Evolutionary conservation across 805 yeast species (phyloP).

Genomic region (Saturnispora halmiae): DNA sequence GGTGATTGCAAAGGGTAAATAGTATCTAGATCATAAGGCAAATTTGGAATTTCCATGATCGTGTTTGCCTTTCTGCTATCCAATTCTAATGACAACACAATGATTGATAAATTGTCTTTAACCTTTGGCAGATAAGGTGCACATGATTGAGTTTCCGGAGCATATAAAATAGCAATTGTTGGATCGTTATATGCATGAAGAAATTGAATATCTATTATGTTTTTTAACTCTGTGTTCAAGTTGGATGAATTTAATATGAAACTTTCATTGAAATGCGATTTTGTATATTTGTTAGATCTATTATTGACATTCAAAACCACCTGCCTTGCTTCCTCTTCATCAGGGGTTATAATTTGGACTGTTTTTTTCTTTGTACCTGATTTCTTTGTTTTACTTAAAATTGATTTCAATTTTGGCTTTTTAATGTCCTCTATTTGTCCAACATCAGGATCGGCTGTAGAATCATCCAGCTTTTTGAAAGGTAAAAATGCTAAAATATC

Average conservation of each 20-base stretch:
- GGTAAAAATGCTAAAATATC: slow-evolving; percentile 70
- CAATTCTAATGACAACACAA: slow-evolving; percentile 62
- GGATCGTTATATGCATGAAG: slow-evolving; percentile 72
- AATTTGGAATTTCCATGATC: slow-evolving; percentile 50
- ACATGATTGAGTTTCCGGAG: slow-evolving; percentile 47
- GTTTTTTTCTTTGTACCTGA: slow-evolving; percentile 5
- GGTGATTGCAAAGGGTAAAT: slow-evolving; percentile 58
- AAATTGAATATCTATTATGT: slow-evolving; percentile 64
- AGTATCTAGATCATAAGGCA: slow-evolving; percentile 68
- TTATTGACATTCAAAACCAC: neutral
- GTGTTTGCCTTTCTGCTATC: slow-evolving; percentile 50
- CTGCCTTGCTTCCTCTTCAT: slow-evolving; percentile 8
- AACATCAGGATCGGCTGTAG: slow-evolving; percentile 31
- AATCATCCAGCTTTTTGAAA: slow-evolving; percentile 36
- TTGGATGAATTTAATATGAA: slow-evolving; percentile 48
- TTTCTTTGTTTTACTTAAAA: slow-evolving; percentile 1
- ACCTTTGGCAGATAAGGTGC: slow-evolving; percentile 57
- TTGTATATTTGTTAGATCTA: slow-evolving; percentile 8
- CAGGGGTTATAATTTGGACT: neutral
- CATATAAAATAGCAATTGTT: slow-evolving; percentile 37
- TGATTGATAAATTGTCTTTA: slow-evolving; percentile 54
- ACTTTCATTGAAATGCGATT: slow-evolving; percentile 37
- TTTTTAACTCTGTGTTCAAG: slow-evolving; percentile 47
- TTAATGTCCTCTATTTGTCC: slow-evolving; percentile 16
- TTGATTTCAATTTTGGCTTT: slow-evolving; percentile 9